Conservation (phyloP, 1,139 yeast genomes). For the Kodamaea suecica region DNA sequence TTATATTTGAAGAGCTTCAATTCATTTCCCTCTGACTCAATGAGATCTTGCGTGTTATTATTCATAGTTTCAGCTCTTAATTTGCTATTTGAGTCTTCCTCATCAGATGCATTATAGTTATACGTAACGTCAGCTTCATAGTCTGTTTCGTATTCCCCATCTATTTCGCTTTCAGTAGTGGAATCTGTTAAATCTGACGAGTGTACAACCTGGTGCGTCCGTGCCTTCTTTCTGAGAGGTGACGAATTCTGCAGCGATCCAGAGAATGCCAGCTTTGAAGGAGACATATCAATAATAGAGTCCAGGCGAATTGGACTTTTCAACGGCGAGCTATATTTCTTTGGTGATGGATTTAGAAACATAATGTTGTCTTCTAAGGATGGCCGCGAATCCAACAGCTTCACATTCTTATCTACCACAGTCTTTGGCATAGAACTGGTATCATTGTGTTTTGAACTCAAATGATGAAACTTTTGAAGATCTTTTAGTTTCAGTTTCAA, state of each 20-base stretch:
- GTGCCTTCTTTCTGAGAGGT: neutral
- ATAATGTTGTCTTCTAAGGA: slow-evolving; percentile 23
- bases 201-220: no score
- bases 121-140: neutral
- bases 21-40: neutral
- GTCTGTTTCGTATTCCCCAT: neutral
- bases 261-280: slow-evolving; percentile 12
- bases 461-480: neutral
- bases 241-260: slow-evolving; percentile 1
- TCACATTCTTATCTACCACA: no score
- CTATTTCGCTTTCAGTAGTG: slow-evolving; percentile 1
- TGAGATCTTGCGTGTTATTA: neutral
- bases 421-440: no score
- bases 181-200: no score
- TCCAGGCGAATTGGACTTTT: slow-evolving; percentile 9
- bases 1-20: neutral
- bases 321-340: slow-evolving; percentile 15
- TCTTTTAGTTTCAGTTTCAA: slow-evolving; percentile 21
- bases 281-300: slow-evolving; percentile 10
- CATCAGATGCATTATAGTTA: neutral
- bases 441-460: neutral
- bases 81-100: neutral
- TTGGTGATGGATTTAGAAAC: slow-evolving; percentile 32
- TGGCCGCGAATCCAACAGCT: slow-evolving; percentile 4
- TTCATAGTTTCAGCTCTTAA: neutral